Evolutionary conservation across 306 rosid species (phyloP).

Genomic region (Senna tora): DNA sequence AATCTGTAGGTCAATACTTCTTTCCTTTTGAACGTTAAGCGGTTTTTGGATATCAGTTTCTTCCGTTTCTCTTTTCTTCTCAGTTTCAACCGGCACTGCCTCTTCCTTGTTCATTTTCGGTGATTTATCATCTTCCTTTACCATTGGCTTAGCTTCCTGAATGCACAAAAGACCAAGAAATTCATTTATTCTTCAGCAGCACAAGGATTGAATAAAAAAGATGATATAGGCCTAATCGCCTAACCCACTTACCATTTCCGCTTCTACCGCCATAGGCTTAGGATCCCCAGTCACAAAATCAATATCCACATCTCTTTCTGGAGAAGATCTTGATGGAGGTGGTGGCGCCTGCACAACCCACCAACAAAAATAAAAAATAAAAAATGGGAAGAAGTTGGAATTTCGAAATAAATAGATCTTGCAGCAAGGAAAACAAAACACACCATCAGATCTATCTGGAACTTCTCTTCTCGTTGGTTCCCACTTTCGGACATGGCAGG

Average conservation of each 20-base stretch:
- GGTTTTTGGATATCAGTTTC: conserved; percentile 60
- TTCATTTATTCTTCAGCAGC: not conserved
- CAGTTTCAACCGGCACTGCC: conserved; percentile 50
- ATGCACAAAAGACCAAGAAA: conserved; percentile 11
- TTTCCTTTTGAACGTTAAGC: conserved; percentile 2
- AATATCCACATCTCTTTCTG: conserved; percentile 70
- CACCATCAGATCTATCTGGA: conserved; percentile 96
- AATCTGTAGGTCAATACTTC: conserved; percentile 63
- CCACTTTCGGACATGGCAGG: conserved; percentile 49
- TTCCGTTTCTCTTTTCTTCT: conserved; percentile 49
- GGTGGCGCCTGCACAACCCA: conserved; percentile 81
- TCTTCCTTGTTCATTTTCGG: conserved; percentile 59
- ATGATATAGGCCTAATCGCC: conserved; percentile 36
- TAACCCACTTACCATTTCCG: conserved; percentile 76
- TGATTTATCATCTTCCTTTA: conserved; percentile 63
- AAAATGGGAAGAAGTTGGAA: not conserved
- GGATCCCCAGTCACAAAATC: conserved; percentile 63
- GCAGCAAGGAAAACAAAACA: conserved; percentile 29
- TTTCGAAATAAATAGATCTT: conserved; percentile 10
- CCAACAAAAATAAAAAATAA: not conserved
- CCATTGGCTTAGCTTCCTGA: conserved; percentile 68
- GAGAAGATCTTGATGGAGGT: conserved; percentile 74
- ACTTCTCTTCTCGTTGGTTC: conserved; percentile 74
- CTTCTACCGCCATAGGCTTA: conserved; percentile 51
- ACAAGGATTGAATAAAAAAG: not conserved